Evolutionary conservation across 345 rosid genomes (phyloP).

Genomic region (Microcos paniculata): DNA sequence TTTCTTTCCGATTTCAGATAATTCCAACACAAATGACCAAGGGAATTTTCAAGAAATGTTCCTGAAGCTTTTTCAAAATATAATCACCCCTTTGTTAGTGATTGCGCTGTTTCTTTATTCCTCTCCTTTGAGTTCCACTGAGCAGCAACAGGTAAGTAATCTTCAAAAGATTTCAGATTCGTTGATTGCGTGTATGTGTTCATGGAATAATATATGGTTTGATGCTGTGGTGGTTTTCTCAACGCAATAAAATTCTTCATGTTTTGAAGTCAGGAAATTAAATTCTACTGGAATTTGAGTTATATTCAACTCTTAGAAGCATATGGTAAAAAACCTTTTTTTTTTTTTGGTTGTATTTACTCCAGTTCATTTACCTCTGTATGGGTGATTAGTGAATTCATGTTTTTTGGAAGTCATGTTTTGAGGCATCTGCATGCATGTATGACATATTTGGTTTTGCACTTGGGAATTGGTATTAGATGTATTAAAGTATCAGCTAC

Average conservation of each 20-base stretch:
- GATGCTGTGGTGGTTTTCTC: not conserved
- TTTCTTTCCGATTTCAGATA: constrained; percentile 52
- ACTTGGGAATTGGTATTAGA: not conserved
- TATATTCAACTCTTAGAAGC: not conserved
- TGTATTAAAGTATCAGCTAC: not conserved
- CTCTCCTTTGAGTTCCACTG: constrained; percentile 45
- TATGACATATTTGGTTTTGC: not conserved
- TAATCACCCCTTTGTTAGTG: constrained; percentile 53
- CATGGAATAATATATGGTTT: not conserved
- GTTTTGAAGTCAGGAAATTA: not conserved
- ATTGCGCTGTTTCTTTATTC: constrained; percentile 50
- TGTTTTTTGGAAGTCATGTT: not conserved
- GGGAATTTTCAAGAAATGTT: constrained; percentile 49
- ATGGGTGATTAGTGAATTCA: not conserved
- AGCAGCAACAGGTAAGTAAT: constrained; percentile 61
- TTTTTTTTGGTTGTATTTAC: not conserved
- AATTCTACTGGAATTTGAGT: not conserved
- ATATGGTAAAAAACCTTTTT: not conserved
- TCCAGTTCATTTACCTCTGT: not conserved
- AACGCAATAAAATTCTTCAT: not conserved
- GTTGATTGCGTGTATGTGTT: not conserved
- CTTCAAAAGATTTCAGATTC: not conserved
- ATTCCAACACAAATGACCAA: constrained; percentile 57
- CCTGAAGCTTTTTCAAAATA: constrained; percentile 47
- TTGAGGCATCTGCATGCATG: not conserved